A percentile compares a stretch with the other conserved stretches of the same genome.
phyloP scores from a whole-genome alignment of 2,329 filamentous ascomycete species.

The Aspergillus sp. region DNA sequence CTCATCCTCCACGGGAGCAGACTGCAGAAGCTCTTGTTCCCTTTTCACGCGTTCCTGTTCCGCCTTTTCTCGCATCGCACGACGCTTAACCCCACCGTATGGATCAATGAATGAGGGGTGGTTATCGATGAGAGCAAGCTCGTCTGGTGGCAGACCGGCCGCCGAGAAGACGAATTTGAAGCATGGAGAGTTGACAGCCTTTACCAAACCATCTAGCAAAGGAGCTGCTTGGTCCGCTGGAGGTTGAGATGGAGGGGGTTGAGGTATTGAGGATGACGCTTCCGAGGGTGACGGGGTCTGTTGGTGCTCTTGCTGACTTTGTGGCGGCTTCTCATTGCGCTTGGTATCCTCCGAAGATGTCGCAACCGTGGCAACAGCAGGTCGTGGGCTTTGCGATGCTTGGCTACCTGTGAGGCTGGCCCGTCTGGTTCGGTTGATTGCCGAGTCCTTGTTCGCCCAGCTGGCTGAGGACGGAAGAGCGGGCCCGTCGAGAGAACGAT shows the following conservation, averaged over 20 bases:
- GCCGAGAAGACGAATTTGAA: constrained; percentile 57
- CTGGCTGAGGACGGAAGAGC: constrained; percentile 91
- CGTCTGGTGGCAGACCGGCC: constrained; percentile 46
- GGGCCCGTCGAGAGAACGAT: constrained; percentile 69
- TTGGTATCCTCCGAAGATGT: constrained; percentile 37
- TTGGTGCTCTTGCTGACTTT: constrained; percentile 24
- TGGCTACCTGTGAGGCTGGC: constrained; percentile 78
- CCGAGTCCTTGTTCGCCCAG: constrained; percentile 74
- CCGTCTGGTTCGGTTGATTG: constrained; percentile 65
- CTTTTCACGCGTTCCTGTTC: constrained; percentile 59
- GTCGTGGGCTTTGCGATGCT: constrained; percentile 77
- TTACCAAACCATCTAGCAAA: constrained; percentile 44
- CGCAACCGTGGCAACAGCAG: constrained; percentile 46
- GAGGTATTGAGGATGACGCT: constrained; percentile 18
- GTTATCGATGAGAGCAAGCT: constrained; percentile 53
- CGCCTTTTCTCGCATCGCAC: constrained; percentile 70
- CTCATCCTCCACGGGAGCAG: constrained; percentile 63
- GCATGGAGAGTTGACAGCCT: constrained; percentile 48
- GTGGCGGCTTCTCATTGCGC: constrained; percentile 31
- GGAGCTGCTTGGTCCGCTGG: constrained; percentile 26
- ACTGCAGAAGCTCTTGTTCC: constrained; percentile 55
- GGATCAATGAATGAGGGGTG: constrained; percentile 81
- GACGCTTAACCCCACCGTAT: constrained; percentile 77
- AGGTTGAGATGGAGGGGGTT: constrained; percentile 19
- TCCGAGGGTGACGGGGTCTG: constrained; percentile 26